Base-by-base conservation (phyloP, 306 rosid species). In the Carpinus fangiana region DNA sequence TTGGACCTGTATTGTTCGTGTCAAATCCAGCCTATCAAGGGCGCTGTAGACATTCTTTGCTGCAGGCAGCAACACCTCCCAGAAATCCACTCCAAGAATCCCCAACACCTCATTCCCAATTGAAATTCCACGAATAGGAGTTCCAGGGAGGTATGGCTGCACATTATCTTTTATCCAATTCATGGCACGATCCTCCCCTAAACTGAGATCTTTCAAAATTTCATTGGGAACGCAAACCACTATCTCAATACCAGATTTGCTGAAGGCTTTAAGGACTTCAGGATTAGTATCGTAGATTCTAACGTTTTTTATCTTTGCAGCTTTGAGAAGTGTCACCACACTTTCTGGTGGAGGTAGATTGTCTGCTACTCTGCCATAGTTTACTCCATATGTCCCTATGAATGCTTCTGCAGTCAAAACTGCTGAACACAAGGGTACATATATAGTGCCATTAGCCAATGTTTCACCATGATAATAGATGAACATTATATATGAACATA, bases 71-170 rank as follows among this genome's bases (percentile, higher is more conserved):
- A 93, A 82, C 8, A 5, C 99, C 70, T 95, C 96, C 91, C 96
- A 91, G 2, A 89, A 84, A 9, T 66, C 93, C 55, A 83, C 1
- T 56, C 82, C 88, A 7, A 70, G 1, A 0, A 80, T 85, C 18
- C 99, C 99, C 48, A 95, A 82, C 43, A 95, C 85, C 80, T 95
- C 99, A 79, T 95, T 95, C 36, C 98, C 99, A 0, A 95, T 83
- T 0, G 98, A 90, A 38, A 95, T 95, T 51, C 99, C 99, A 0
- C 86, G 56, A 10, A 95, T 93, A 53, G 51, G 82, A 5, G 98
- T 95, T 2, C 87, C 97, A 0, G 99, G 99, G 18, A 91, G 82
- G 83, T 36, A 90, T 12, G 89, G 97, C 76, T 93, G 78, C 1
- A 95, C 94, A 43, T 95, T 95, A 36, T 84, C 90, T 83, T 95